phyloP scores from a whole-genome alignment of 768 basidiomycete genomes.

The Amanita muscaria region DNA sequence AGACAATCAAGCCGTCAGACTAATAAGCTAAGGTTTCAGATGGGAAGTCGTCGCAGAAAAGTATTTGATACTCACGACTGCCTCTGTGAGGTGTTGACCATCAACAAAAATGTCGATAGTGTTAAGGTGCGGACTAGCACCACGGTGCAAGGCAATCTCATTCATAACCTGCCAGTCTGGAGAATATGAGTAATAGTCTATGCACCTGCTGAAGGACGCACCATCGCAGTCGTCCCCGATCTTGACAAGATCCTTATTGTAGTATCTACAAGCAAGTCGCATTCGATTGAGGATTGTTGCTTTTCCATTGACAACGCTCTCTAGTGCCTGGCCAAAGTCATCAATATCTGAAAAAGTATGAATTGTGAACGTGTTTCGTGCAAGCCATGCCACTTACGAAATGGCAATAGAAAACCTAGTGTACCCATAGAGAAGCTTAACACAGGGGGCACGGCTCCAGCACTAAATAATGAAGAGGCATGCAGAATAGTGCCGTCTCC shows the following conservation, averaged over 20 bases:
- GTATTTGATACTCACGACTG: conserved; percentile 53
- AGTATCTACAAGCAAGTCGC: conserved; percentile 79
- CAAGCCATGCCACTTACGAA: conserved; percentile 52
- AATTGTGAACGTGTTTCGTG: not conserved
- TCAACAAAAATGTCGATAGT: conserved; percentile 93
- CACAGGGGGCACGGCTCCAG: conserved; percentile 88
- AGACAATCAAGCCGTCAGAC: conserved; percentile 92
- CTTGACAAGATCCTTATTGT: conserved; percentile 47
- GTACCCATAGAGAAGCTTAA: conserved; percentile 91
- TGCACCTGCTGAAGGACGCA: conserved; percentile 19
- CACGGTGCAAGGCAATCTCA: conserved; percentile 88
- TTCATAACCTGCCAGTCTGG: conserved; percentile 97
- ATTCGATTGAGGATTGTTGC: conserved; percentile 82
- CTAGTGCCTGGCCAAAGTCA: conserved; percentile 71
- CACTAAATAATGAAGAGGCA: conserved; percentile 83
- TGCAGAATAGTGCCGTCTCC: conserved; percentile 95
- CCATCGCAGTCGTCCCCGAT: conserved; percentile 54
- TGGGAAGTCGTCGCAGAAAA: conserved; percentile 15
- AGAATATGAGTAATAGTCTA: conserved; percentile 6
- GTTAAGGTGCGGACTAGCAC: conserved; percentile 84
- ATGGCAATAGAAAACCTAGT: conserved; percentile 87
- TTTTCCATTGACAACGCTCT: conserved; percentile 70
- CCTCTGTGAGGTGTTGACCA: conserved; percentile 91
- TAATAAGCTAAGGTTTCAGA: conserved; percentile 21
- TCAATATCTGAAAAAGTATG: conserved; percentile 61